A percentile compares a stretch with the other conserved stretches of the same genome.
phyloP scores from a whole-genome alignment of 2,329 filamentous ascomycete species.

The Coniochaeta sp. region DNA sequence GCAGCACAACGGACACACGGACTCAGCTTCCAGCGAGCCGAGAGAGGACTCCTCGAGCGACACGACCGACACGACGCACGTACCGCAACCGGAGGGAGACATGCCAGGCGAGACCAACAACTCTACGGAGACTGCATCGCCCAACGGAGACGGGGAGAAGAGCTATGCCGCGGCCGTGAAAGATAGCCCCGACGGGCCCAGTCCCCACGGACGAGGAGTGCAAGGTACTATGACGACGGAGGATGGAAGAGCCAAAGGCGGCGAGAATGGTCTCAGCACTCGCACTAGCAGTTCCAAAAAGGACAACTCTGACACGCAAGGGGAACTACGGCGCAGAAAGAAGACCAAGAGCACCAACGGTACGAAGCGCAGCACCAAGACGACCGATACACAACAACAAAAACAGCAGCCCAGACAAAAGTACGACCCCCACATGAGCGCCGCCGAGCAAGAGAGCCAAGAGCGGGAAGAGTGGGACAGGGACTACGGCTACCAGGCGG shows the following conservation, averaged over 20 bases:
- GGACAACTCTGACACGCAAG: neutral
- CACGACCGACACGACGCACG: neutral
- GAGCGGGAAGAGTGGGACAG: conserved; percentile 8
- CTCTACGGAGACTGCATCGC: neutral
- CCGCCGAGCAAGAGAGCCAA: conserved; percentile 8
- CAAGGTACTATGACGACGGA: neutral
- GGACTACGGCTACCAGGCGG: conserved; percentile 14
- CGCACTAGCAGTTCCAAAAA: neutral
- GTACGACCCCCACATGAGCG: conserved; percentile 3
- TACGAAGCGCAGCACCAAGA: neutral
- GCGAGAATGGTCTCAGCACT: neutral
- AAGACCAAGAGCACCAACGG: neutral
- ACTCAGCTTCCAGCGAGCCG: neutral
- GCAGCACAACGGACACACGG: neutral
- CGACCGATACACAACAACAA: too few species aligned
- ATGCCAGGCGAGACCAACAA: neutral
- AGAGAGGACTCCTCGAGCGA: neutral
- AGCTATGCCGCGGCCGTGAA: neutral
- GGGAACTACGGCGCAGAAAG: neutral
- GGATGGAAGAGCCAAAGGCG: neutral
- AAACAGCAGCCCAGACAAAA: neutral
- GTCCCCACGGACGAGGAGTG: neutral
- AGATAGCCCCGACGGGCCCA: neutral
- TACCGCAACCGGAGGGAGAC: neutral
- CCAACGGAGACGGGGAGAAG: neutral